Evolutionary conservation across 768 basidiomycete species (phyloP), one percentile per base, ranked within the genome.

Genomic region (Auricularia sp.): DNA sequence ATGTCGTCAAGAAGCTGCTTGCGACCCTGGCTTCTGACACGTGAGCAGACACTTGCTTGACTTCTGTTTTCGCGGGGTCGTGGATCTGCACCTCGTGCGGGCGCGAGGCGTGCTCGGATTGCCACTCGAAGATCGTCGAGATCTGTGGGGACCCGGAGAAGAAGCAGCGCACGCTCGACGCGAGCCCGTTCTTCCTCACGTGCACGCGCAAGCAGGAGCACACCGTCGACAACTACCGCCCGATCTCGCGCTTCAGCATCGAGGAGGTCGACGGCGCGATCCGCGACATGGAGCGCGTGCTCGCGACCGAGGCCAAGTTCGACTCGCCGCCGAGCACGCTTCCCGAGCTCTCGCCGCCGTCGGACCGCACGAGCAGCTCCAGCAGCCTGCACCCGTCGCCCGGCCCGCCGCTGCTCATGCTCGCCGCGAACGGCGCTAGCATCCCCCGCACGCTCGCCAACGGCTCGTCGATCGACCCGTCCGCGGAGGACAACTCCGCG

Each of bases 71-170:
- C 75, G 88, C 89, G 5, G 86, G 85, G 65, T 89, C 86, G 36
- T 96, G 90, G 86, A 90, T 95, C 83, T 96, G 94, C 73, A 82
- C 89, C n/a, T 72, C 84, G 45, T 98, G 95, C 73, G 95, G 92
- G 3, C 85, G 92, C 10, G 95, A 97, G 75, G 85, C 90, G 8
- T 98, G 95, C 72, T 80, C 86, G 1, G 89, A 92, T 66, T 97
- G 95, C 72, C 90, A 84, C 70, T 78, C 81, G 34, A 86, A 84
- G 68, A 84, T 95, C 63, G 75, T 77, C 64, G 84, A 86, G 14
- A 76, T 89, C 42, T 75, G 78, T 65, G 83, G 82, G 66, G 79
- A 77, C 35, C 75, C 78, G 2, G 14, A 77, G 79, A 64, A 90
- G 70, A 83, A 81, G 67, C 82, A 87, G 77, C 82, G 3, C 84